Evolutionary conservation across 2,329 filamentous ascomycete species (phyloP).

Genomic region (Trichoderma koningii): DNA sequence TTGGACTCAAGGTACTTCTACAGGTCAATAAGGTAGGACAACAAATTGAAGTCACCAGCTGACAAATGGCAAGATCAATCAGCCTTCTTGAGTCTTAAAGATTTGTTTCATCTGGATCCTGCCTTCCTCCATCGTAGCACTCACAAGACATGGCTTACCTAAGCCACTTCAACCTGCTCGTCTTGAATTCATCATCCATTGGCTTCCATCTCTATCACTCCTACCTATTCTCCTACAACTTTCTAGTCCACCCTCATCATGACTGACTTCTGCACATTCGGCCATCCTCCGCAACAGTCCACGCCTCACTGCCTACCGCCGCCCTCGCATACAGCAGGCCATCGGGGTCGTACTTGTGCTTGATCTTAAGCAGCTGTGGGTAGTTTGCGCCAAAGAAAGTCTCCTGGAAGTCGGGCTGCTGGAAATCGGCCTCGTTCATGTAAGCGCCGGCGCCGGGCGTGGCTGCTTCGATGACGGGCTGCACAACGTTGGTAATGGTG

Average conservation of each 20-base stretch:
- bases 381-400: constrained; percentile 54
- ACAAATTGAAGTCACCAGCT: no score
- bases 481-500: constrained; percentile 37
- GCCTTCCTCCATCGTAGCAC: no score
- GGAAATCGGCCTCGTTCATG: constrained; percentile 55
- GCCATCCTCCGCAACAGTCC: constrained; percentile 42
- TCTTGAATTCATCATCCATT: no score
- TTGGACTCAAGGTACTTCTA: no score
- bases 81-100: no score
- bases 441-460: constrained; percentile 49
- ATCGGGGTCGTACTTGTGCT: constrained; percentile 51
- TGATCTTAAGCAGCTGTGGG: constrained; percentile 45
- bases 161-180: no score
- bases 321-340: constrained; percentile 51
- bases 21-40: no score
- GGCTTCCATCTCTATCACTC: background rate
- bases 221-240: background rate
- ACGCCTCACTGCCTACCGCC: constrained; percentile 54
- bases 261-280: constrained; percentile 29
- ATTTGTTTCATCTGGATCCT: no score
- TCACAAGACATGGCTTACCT: no score
- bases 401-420: constrained; percentile 48
- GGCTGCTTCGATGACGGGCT: constrained; percentile 33
- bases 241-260: background rate
- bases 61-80: no score